These are phyloP conservation scores for Cucumis cinereus DNA, from an alignment of 306 rosid genomes.

Conservation along the genomic window DNA sequence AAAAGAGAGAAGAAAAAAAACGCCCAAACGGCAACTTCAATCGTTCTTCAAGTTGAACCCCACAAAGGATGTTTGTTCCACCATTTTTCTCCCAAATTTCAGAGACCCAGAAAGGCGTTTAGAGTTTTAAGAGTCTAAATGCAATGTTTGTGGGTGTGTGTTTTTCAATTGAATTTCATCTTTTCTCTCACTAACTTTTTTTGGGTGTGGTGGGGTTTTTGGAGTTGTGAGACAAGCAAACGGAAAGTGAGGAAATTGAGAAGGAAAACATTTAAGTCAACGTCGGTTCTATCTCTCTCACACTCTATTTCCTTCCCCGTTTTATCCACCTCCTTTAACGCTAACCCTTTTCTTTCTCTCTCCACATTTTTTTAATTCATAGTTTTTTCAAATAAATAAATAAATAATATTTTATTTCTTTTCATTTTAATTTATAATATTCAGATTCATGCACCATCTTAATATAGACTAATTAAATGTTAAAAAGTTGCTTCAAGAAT, in stretches of 20 bases:
- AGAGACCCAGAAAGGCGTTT: background rate
- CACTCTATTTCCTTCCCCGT: background rate
- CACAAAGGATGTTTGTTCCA: background rate
- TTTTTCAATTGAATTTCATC: background rate
- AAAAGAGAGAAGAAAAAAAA: background rate
- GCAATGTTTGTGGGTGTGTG: background rate
- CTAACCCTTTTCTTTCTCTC: background rate
- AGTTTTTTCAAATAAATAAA: no score
- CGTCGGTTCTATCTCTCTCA: background rate
- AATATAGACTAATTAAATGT: background rate
- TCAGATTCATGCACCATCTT: constrained; percentile 5
- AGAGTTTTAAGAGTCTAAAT: background rate
- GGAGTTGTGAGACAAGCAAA: background rate
- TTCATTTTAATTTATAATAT: background rate
- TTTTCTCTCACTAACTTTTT: background rate
- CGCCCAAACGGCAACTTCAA: background rate
- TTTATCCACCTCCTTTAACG: background rate
- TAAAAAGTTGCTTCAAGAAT: background rate
- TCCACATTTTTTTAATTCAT: background rate
- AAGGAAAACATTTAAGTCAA: constrained; percentile 6
- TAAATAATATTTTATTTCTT: background rate
- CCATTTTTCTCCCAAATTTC: background rate
- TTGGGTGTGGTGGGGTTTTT: background rate
- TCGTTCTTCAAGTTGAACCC: background rate
- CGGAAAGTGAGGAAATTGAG: background rate